Base-by-base conservation (phyloP, 495 filamentous ascomycete genomes). In the Ascodesmis nigricans region DNA sequence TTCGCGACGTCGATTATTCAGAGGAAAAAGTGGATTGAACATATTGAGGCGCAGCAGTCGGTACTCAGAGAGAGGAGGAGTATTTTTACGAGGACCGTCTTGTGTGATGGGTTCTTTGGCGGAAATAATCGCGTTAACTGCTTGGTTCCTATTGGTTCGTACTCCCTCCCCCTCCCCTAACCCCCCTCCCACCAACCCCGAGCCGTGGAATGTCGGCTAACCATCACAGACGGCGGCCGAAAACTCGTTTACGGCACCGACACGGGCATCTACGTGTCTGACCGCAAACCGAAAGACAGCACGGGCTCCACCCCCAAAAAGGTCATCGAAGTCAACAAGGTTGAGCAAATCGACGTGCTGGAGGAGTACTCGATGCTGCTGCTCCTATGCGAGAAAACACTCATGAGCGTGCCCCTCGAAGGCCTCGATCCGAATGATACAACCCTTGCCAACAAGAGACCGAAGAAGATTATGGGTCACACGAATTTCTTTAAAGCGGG, bases 401-500 rank as follows among this genome's bases (percentile, higher is more conserved):
- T 99, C 8, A 69, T 72, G 34, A 91, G 84, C 3, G 91, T 80
- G 50, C 71, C 81, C 3, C 61, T 92, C 38, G 69, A 79, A 35
- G 81, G 76, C n/a, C 59, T 80, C 19, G 81, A 93, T 47, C 65
- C 75, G 2, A 70, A 72, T 33, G 87, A 95, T 47, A 58, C 58
- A 23, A 67, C 66, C 29, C 59, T 73, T 21, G 58, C 81, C 30
- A 62, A 73, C 10, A 92, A 91, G 51, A 63, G 81, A 13, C 77
- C 81, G n/a, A 90, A 84, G 63, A 92, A 92, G 61, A 93, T 99
- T 47, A 82, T 83, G 50, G 78, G 76, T 41, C 80, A 91, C 57
- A 84, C 82, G 53, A 92, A 84, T 57, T 95, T 93, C 58, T 95
- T 99, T 72, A 91, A 83, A 55, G 73, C 79, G 29, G 90, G 90